Evolutionary conservation across 2,329 filamentous ascomycete species (phyloP), one percentile per base, ranked within the genome.

Genomic region (Talaromyces atroroseus): DNA sequence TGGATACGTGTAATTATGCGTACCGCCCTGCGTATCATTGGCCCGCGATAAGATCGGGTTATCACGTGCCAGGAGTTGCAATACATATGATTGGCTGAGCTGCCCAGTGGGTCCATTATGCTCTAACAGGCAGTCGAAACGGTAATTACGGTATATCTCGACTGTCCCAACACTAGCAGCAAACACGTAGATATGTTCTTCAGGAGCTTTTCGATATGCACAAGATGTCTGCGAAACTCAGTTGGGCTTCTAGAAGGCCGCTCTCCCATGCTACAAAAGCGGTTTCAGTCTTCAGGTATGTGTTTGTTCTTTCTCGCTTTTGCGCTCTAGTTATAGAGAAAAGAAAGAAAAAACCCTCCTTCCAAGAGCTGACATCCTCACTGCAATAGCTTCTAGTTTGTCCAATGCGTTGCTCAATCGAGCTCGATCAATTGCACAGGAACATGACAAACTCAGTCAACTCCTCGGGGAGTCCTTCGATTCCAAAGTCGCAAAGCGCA

Each of bases 391-490:
- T 60, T 52, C 59, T 65, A 66, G 68, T 26, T 68, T 85, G 47
- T 82, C 82, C 20, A 76, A 81, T 34, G 75, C 78, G 16, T 72
- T 86, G 10, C 75, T 87, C 26, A 72, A 73, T 3, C 74, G 82
- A 61, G 83, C 83, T 49, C 79, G 80, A 60, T 68, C 74, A 29
- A 70, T 86, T 23, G 78, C 80, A 14, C 64, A 72, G 18, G 82
- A 86, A 65, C 81, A 86, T 70, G 70, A 74, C 7, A 68, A 71
- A n/a, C 74, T 86, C 26, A 77, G 77, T 0, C 69, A 77, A 11
- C 74, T 77, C 61, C 75, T 86, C 26, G 74, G 76, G 20, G 73
- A 78, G 59, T 74, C 77, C 49, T 87, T 84, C 63, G 81, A 85
- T 60, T 71, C 78, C 10, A 73, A 74, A 50, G 71, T 77, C 6